Evolutionary conservation across 257 asterid species (phyloP).

Genomic region (Cordia subcordata): DNA sequence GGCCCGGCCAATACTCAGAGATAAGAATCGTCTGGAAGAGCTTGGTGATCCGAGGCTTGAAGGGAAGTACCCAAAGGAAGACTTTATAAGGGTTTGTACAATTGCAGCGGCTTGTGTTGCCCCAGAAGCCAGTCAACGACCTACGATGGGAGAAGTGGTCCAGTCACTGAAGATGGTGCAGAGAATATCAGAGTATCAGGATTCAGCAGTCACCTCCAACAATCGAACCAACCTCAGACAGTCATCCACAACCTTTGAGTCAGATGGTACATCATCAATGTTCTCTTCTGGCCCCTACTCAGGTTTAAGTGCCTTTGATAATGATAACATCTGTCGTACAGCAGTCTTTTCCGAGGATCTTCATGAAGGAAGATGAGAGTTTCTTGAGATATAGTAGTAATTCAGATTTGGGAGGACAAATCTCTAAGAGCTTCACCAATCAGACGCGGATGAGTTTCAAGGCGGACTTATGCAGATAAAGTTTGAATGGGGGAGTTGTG

Average conservation of each 20-base stretch:
- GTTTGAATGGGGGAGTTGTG: not conserved
- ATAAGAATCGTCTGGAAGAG: conserved; percentile 81
- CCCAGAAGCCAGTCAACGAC: conserved; percentile 81
- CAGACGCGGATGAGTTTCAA: conserved; percentile 3
- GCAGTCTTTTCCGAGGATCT: conserved; percentile 90
- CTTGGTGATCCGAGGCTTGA: conserved; percentile 77
- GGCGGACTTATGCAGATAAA: too few species aligned
- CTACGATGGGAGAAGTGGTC: conserved; percentile 97
- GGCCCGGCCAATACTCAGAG: conserved; percentile 90
- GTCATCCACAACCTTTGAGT: conserved; percentile 82
- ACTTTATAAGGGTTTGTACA: conserved; percentile 81
- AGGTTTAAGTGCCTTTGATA: conserved; percentile 62
- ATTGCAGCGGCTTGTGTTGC: conserved; percentile 98
- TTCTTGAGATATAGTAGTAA: too few species aligned
- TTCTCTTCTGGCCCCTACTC: conserved; percentile 95
- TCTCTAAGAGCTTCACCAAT: conserved; percentile 6
- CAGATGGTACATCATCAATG: conserved; percentile 87
- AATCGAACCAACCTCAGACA: conserved; percentile 70
- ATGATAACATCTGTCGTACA: conserved; percentile 57
- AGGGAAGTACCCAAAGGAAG: conserved; percentile 81
- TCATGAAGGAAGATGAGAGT: conserved; percentile 75
- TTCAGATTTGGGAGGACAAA: conserved; percentile 1
- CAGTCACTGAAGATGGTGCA: conserved; percentile 98
- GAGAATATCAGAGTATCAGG: conserved; percentile 64
- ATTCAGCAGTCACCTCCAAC: conserved; percentile 38